These are phyloP conservation scores for Hypoxylon subgilvum DNA, from an alignment of 495 filamentous ascomycete genomes.

Conservation along the genomic window DNA sequence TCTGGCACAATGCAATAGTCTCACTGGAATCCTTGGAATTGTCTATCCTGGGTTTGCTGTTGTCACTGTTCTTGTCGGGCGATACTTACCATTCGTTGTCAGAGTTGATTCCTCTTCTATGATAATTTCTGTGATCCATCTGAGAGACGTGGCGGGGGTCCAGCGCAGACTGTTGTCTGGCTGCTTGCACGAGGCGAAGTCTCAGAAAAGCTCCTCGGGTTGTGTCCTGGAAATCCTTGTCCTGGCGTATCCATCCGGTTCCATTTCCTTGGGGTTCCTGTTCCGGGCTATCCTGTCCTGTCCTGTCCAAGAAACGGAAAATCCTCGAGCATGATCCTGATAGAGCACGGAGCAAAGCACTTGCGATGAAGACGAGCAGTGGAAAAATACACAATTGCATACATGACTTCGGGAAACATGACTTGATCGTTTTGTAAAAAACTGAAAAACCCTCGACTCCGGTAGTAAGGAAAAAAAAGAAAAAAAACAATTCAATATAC, in stretches of 20 bases:
- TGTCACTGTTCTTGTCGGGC: constrained; percentile 35
- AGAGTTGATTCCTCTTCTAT: constrained; percentile 13
- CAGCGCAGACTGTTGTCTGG: constrained; percentile 1
- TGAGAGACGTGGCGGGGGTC: constrained; percentile 36
- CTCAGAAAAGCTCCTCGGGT: constrained; percentile 24
- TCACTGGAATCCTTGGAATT: constrained; percentile 22
- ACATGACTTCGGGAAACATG: constrained; percentile 37
- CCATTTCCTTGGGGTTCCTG: constrained; percentile 35
- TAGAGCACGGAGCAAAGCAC: constrained; percentile 32
- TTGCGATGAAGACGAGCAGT: constrained; percentile 27
- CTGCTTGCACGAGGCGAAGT: constrained; percentile 12
- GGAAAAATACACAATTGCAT: constrained; percentile 15
- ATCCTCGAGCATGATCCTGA: constrained; percentile 32
- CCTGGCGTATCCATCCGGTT: constrained; percentile 26
- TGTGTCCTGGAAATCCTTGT: constrained; percentile 16
- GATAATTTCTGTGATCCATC: constrained; percentile 33
- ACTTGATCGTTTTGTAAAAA: constrained; percentile 15
- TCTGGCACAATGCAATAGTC: constrained; percentile 24
- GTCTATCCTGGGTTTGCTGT: constrained; percentile 28
- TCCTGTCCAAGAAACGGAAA: constrained; percentile 14
- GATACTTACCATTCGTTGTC: constrained; percentile 30
- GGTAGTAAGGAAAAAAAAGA: constrained; percentile 35
- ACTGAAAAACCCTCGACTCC: constrained; percentile 38
- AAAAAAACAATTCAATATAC: constrained; percentile 52
- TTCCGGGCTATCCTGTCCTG: constrained; percentile 26